These are phyloP conservation scores for Neurospora pannonica DNA, from an alignment of 495 filamentous ascomycete genomes.

Conservation along the genomic window DNA sequence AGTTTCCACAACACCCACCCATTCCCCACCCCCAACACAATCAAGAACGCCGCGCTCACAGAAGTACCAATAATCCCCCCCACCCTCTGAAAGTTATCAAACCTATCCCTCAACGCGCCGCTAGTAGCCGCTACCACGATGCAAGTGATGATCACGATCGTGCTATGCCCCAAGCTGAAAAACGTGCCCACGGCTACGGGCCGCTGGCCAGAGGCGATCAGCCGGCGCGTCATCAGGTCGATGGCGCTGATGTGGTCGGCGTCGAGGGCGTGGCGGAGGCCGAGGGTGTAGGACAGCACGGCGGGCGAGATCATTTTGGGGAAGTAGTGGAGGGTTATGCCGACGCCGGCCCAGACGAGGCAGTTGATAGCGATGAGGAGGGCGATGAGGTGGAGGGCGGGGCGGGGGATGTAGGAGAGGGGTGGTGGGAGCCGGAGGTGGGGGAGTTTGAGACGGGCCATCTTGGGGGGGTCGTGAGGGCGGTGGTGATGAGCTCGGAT, in stretches of 20 bases:
- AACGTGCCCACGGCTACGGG: conserved; percentile 95
- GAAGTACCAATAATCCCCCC: conserved; percentile 81
- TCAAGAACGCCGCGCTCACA: conserved; percentile 71
- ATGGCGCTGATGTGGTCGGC: conserved; percentile 96
- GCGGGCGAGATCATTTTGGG: conserved; percentile 62
- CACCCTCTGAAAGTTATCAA: conserved; percentile 70
- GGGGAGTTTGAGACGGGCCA: conserved; percentile 1
- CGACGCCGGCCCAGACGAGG: conserved; percentile 63
- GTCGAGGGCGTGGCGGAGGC: conserved; percentile 88
- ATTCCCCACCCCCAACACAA: conserved; percentile 77
- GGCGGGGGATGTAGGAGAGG: conserved; percentile 45
- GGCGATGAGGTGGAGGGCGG: conserved; percentile 57
- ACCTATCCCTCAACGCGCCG: conserved; percentile 66
- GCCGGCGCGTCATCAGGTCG: conserved; percentile 85
- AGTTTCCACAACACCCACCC: conserved; percentile 74
- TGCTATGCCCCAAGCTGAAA: conserved; percentile 89
- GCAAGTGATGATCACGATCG: conserved; percentile 85
- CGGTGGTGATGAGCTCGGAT: not conserved
- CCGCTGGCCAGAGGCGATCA: conserved; percentile 77
- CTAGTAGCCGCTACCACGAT: conserved; percentile 85
- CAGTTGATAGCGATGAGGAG: conserved; percentile 57
- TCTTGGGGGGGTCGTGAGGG: not conserved
- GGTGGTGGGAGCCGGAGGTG: conserved; percentile 9
- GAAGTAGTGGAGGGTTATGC: conserved; percentile 51
- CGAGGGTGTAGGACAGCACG: conserved; percentile 80